A percentile compares a stretch with the other conserved stretches of the same genome.
Evolutionary conservation across 2,329 filamentous ascomycete genomes (phyloP).

Genomic region (Acarospora socialis): DNA sequence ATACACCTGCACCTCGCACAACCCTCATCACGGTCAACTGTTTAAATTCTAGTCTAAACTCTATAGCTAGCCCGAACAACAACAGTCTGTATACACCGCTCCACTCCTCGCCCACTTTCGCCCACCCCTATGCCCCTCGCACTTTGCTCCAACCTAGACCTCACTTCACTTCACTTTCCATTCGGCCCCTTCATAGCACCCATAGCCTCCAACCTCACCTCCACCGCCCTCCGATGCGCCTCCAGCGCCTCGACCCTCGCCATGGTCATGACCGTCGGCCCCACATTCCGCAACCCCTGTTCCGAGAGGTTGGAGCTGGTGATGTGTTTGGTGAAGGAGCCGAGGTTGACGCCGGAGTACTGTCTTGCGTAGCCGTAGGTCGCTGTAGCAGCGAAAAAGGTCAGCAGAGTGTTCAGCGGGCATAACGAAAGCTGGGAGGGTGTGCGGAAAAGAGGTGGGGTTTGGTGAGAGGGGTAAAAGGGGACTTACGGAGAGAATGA

Average conservation of each 20-base stretch:
- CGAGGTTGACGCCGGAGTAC: constrained; percentile 93
- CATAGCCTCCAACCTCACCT: constrained; percentile 43
- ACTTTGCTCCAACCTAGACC: too few relatives aligned
- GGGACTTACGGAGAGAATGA: constrained; percentile 77
- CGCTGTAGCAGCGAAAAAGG: constrained; percentile 36
- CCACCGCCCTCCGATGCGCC: constrained; percentile 68
- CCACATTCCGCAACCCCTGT: constrained; percentile 73
- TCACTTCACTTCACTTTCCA: too few relatives aligned
- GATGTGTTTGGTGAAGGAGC: constrained; percentile 94
- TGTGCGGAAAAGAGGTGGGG: constrained; percentile 4
- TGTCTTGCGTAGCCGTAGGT: constrained; percentile 98
- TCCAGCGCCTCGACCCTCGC: constrained; percentile 90
- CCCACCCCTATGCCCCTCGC: too few relatives aligned
- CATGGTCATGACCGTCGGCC: constrained; percentile 81
- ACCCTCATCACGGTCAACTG: too few relatives aligned
- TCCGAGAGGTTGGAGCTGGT: constrained; percentile 83
- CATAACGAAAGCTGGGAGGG: background rate
- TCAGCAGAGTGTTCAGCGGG: background rate
- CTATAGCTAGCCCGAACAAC: too few relatives aligned
- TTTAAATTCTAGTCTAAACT: too few relatives aligned
- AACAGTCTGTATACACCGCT: too few relatives aligned
- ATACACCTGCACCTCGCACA: too few relatives aligned
- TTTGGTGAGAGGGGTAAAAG: background rate
- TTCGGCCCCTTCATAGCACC: too few relatives aligned
- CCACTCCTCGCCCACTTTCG: too few relatives aligned